Conservation (phyloP, 2,329 filamentous ascomycete genomes). For the Pseudocercospora musae region DNA sequence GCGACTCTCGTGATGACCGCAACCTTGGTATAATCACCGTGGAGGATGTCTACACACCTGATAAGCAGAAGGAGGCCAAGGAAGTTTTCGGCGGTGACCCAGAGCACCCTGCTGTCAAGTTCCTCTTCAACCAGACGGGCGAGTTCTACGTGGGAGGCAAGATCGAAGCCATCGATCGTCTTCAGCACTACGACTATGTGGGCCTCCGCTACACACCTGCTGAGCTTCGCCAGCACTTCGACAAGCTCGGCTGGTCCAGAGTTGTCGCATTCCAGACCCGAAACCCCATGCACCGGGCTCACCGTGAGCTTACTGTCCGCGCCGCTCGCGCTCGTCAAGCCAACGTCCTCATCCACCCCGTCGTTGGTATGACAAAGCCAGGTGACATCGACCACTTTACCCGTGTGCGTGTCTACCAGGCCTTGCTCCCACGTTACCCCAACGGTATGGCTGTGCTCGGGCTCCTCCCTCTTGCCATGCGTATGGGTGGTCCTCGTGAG, state of each 20-base stretch:
- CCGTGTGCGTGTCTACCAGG: conserved; percentile 97
- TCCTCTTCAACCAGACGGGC: conserved; percentile 74
- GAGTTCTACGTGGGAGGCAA: conserved; percentile 96
- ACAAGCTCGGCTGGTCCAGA: conserved; percentile 97
- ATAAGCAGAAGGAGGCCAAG: conserved; percentile 89
- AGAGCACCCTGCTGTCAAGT: conserved; percentile 83
- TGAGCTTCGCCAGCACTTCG: conserved; percentile 92
- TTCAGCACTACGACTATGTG: conserved; percentile 99
- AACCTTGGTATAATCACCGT: conserved; percentile 94
- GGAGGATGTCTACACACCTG: conserved; percentile 89
- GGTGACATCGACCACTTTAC: conserved; percentile 99
- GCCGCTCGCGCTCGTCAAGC: conserved; percentile 93
- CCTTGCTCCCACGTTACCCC: conserved; percentile 90
- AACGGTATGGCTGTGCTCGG: conserved; percentile 98
- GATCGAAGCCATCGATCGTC: conserved; percentile 88
- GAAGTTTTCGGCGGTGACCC: conserved; percentile 92
- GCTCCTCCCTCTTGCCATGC: conserved; percentile 93
- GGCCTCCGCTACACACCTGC: conserved; percentile 92
- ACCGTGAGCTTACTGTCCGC: conserved; percentile 95
- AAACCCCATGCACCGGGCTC: conserved; percentile 99
- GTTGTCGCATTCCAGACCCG: conserved; percentile 98
- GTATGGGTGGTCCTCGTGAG: conserved; percentile 97
- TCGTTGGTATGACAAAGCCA: conserved; percentile 97
- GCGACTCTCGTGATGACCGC: conserved; percentile 93
- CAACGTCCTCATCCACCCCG: conserved; percentile 98